These are phyloP conservation scores for Zangia roseola DNA, from an alignment of 768 basidiomycete species.

Conservation along the genomic window DNA sequence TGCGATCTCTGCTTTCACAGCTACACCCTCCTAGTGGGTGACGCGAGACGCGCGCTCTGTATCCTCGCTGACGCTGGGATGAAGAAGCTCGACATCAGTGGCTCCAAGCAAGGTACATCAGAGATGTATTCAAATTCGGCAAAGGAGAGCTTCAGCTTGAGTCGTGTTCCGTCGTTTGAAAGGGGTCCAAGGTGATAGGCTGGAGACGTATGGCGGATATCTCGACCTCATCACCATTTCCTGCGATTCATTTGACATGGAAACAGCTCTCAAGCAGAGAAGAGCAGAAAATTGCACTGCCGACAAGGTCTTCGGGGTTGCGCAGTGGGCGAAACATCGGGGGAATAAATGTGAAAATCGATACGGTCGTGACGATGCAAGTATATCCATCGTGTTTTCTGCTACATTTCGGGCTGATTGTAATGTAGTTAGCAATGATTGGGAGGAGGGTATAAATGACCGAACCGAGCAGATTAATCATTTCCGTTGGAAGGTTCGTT, in stretches of 20 bases:
- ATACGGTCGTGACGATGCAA: slow-evolving; percentile 30
- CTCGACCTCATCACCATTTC: slow-evolving; percentile 39
- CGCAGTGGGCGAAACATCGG: slow-evolving; percentile 26
- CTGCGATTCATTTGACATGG: slow-evolving; percentile 34
- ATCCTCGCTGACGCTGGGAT: slow-evolving; percentile 31
- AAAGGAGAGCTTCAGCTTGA: slow-evolving; percentile 33
- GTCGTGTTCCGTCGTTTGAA: slow-evolving; percentile 29
- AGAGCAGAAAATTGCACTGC: slow-evolving; percentile 27
- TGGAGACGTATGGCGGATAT: slow-evolving; percentile 35
- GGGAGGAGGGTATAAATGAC: slow-evolving; percentile 37
- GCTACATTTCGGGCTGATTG: neutral
- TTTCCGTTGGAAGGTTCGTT: slow-evolving; percentile 35
- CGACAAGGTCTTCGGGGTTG: slow-evolving; percentile 24
- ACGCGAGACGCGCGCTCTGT: slow-evolving; percentile 30
- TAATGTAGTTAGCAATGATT: slow-evolving; percentile 26
- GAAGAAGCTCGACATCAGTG: slow-evolving; percentile 36
- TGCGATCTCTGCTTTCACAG: slow-evolving; percentile 39
- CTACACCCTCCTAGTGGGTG: slow-evolving; percentile 28
- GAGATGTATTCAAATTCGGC: slow-evolving; percentile 32
- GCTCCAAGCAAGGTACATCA: slow-evolving; percentile 24
- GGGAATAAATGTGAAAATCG: slow-evolving; percentile 36
- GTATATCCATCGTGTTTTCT: neutral
- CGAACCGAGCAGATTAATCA: slow-evolving; percentile 27
- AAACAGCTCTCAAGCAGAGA: slow-evolving; percentile 32
- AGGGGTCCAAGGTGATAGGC: slow-evolving; percentile 38